phyloP scores from a whole-genome alignment of 164 flowering plant species.

The Buxus sempervirens region DNA sequence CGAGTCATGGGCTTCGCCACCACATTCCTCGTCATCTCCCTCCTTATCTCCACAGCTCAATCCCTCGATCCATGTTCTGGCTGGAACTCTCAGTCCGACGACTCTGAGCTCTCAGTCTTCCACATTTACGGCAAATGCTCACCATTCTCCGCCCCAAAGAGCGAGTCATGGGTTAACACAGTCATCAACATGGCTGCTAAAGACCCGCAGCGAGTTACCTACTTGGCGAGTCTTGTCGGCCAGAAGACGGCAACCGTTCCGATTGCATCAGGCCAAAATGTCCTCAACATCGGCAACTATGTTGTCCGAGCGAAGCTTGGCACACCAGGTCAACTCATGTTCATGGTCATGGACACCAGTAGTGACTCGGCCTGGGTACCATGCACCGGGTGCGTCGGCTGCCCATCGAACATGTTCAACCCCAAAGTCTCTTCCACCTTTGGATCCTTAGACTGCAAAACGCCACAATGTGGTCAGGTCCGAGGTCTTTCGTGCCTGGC shows the following conservation, averaged over 20 bases:
- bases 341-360: conserved; percentile 89
- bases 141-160: conserved; percentile 54
- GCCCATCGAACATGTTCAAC: conserved; percentile 48
- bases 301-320: conserved; percentile 72
- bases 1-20: conserved; percentile 30
- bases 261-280: conserved; percentile 65
- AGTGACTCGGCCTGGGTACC: conserved; percentile 77
- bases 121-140: conserved; percentile 80
- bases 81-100: conserved; percentile 25
- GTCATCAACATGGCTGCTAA: conserved; percentile 72
- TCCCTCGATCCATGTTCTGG: conserved; percentile 41
- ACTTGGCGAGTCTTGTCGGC: conserved; percentile 45
- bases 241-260: conserved; percentile 47
- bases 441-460: conserved; percentile 49
- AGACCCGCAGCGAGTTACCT: conserved; percentile 55
- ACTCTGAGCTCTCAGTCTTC: conserved; percentile 55
- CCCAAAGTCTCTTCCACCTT: conserved; percentile 52
- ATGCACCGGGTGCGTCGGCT: conserved; percentile 66
- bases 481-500: conserved; percentile 48
- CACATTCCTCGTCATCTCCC: conserved; percentile 27
- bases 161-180: conserved; percentile 43
- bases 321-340: conserved; percentile 78
- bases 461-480: conserved; percentile 58
- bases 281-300: conserved; percentile 65
- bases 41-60: conserved; percentile 20